Evolutionary conservation across 805 yeast species (phyloP).

Genomic region (Hanseniaspora occidentalis): DNA sequence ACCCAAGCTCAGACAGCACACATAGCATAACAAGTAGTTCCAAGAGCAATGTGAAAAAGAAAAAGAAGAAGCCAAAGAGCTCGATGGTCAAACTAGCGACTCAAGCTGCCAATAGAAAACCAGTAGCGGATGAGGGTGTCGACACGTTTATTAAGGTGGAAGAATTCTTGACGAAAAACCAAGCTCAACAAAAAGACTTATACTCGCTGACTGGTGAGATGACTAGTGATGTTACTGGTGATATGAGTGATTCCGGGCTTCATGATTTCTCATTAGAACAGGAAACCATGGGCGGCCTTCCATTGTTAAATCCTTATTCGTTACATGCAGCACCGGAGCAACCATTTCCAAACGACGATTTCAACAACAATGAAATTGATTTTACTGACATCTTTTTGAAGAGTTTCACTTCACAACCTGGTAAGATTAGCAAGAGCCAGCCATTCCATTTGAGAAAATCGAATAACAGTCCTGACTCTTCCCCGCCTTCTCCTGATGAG

Average conservation of each 20-base stretch:
- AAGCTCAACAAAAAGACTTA: not conserved
- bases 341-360: too few relatives aligned
- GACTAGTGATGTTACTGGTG: too few relatives aligned
- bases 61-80: not conserved
- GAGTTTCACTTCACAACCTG: constrained; percentile 9
- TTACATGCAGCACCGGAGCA: too few relatives aligned
- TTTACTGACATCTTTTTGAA: constrained; percentile 23
- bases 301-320: too few relatives aligned
- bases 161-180: not conserved
- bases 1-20: not conserved
- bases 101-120: not conserved
- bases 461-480: too few relatives aligned
- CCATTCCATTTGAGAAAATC: too few relatives aligned
- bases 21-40: not conserved
- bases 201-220: not conserved
- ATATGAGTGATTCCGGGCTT: too few relatives aligned
- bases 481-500: too few relatives aligned
- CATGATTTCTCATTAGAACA: too few relatives aligned
- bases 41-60: not conserved
- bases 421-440: too few relatives aligned
- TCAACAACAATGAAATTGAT: constrained; percentile 20
- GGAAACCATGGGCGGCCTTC: too few relatives aligned
- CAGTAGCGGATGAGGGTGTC: too few relatives aligned
- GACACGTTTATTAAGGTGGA: constrained; percentile 1
- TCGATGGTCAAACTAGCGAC: not conserved